A percentile compares a stretch with the other conserved stretches of the same genome.
Evolutionary conservation across 345 rosid genomes (phyloP).

Genomic region (Aegle marmelos): DNA sequence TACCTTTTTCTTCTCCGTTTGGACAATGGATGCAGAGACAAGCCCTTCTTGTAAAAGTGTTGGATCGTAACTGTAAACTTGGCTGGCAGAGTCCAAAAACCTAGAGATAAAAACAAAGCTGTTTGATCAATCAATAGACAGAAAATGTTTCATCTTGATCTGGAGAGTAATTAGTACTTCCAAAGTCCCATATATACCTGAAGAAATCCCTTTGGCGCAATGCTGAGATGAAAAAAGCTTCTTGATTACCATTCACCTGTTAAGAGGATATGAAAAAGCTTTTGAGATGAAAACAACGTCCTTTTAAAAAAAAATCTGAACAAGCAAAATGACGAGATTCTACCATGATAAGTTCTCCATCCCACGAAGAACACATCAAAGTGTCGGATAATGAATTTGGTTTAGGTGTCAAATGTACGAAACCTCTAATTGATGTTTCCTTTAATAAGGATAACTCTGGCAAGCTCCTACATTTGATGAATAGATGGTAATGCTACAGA

Average conservation of each 20-base stretch:
- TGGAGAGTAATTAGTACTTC: neutral
- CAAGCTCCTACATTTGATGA: slow-evolving; percentile 46
- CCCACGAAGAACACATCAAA: slow-evolving; percentile 58
- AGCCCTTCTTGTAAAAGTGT: slow-evolving; percentile 36
- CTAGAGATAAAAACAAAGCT: slow-evolving; percentile 24
- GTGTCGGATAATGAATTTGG: slow-evolving; percentile 42
- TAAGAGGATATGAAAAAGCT: neutral
- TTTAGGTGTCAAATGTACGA: slow-evolving; percentile 45
- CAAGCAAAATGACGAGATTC: slow-evolving; percentile 1
- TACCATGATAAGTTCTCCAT: slow-evolving; percentile 81
- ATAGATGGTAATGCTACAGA: neutral
- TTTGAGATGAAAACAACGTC: neutral
- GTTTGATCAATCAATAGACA: neutral
- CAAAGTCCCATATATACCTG: slow-evolving; percentile 32
- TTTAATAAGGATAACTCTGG: slow-evolving; percentile 70
- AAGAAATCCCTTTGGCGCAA: slow-evolving; percentile 53
- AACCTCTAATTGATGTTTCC: slow-evolving; percentile 67
- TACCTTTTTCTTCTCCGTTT: slow-evolving; percentile 83
- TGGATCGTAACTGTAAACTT: slow-evolving; percentile 51
- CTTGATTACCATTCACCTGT: slow-evolving; percentile 81
- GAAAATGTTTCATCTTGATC: neutral
- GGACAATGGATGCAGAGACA: slow-evolving; percentile 28
- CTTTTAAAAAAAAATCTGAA: slow-evolving; percentile 2
- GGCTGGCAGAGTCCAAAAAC: slow-evolving; percentile 50
- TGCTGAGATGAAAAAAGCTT: slow-evolving; percentile 55